These are phyloP conservation scores for Pyrus betulifolia DNA, from an alignment of 306 rosid genomes.

Conservation along the genomic window DNA sequence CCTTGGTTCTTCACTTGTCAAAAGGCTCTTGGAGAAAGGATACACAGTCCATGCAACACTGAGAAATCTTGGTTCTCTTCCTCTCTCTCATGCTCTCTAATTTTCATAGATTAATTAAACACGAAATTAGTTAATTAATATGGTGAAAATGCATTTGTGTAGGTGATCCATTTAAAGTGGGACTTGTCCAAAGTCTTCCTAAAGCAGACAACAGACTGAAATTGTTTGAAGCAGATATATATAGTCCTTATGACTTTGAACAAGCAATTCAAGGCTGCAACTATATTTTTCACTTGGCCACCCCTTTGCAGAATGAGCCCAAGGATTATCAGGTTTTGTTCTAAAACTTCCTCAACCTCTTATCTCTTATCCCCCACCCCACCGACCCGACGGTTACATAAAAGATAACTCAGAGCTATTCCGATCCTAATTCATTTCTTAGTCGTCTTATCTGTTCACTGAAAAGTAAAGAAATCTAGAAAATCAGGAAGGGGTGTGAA, in stretches of 20 bases:
- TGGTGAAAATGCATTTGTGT: neutral
- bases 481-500: neutral
- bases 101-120: neutral
- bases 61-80: neutral
- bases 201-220: neutral
- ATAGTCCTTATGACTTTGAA: neutral
- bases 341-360: neutral
- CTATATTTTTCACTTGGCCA: slow-evolving; percentile 7
- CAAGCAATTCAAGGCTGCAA: neutral
- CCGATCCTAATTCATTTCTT: too few species aligned
- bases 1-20: slow-evolving; percentile 1
- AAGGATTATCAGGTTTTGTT: neutral
- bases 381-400: too few species aligned
- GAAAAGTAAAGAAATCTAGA: neutral
- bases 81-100: too few species aligned
- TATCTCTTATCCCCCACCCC: too few species aligned
- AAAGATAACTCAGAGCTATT: too few species aligned
- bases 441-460: too few species aligned
- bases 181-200: slow-evolving; percentile 2
- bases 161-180: slow-evolving; percentile 3
- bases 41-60: slow-evolving; percentile 9
- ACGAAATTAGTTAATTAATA: neutral
- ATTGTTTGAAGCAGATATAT: slow-evolving; percentile 13
- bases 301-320: slow-evolving; percentile 8
- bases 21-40: slow-evolving; percentile 4